phyloP scores from a whole-genome alignment of 352 stramenopile genomes.

The Saprolegnia diclina region DNA sequence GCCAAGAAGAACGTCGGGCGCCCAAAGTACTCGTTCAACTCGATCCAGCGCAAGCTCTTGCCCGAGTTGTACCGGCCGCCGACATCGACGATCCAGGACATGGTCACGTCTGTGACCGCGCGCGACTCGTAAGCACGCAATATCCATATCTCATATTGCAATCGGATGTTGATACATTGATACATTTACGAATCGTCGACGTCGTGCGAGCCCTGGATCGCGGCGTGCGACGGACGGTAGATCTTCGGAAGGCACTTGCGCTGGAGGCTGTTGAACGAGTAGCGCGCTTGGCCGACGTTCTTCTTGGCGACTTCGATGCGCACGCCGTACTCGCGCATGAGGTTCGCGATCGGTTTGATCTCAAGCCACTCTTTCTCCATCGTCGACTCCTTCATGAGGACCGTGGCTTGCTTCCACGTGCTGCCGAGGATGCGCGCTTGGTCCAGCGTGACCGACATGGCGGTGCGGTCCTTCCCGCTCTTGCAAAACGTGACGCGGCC shows the following conservation, averaged over 20 bases:
- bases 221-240: constrained; percentile 39
- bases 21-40: constrained; percentile 97
- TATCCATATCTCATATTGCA: not conserved
- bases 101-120: constrained; percentile 86
- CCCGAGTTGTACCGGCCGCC: constrained; percentile 89
- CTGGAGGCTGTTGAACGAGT: constrained; percentile 83
- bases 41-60: constrained; percentile 93
- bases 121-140: constrained; percentile 57
- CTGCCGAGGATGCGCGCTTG: constrained; percentile 57
- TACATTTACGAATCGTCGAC: constrained; percentile 25
- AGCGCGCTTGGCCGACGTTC: constrained; percentile 74
- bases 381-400: constrained; percentile 14
- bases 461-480: constrained; percentile 96
- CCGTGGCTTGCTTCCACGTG: constrained; percentile 19
- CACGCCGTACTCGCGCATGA: constrained; percentile 51
- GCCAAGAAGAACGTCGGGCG: constrained; percentile 96
- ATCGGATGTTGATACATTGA: not conserved
- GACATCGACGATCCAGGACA: constrained; percentile 86
- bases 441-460: constrained; percentile 96
- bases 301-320: constrained; percentile 78
- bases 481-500: constrained; percentile 96
- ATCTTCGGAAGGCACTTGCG: constrained; percentile 68
- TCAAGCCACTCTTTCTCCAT: constrained; percentile 14
- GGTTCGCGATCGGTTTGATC: constrained; percentile 32
- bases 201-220: constrained; percentile 36